A percentile compares a stretch with the other conserved stretches of the same genome.
Evolutionary conservation across 352 stramenopile species (phyloP).

Genomic region (Phytopythium kandeliae): DNA sequence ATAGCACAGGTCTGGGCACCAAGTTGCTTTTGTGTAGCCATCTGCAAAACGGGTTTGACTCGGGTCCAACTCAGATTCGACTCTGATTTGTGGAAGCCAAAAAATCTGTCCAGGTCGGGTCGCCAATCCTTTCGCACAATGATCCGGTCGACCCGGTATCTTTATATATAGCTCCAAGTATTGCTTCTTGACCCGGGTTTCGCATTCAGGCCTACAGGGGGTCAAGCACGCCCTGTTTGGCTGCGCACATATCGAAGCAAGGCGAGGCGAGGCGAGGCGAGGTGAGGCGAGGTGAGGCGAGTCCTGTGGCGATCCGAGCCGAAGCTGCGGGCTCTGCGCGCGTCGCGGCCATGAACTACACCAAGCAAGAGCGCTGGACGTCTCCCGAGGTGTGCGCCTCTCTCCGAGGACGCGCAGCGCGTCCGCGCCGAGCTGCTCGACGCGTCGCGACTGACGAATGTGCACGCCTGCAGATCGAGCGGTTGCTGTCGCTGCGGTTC

Average conservation of each 20-base stretch:
- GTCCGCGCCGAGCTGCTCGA: no score
- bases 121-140: no score
- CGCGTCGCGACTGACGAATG: background rate
- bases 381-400: constrained; percentile 6
- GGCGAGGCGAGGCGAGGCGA: no score
- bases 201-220: no score
- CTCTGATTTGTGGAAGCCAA: no score
- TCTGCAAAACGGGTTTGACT: background rate
- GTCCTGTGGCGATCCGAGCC: background rate
- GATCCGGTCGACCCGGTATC: no score
- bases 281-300: no score
- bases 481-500: constrained; percentile 12
- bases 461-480: constrained; percentile 2
- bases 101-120: no score
- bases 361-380: constrained; percentile 14
- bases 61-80: background rate
- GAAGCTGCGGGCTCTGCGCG: background rate
- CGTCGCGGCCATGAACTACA: background rate
- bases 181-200: background rate
- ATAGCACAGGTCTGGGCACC: no score
- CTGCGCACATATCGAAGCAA: no score
- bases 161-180: background rate
- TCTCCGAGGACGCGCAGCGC: background rate
- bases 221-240: no score
- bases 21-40: constrained; percentile 2